phyloP scores from a whole-genome alignment of 345 rosid genomes.

The Tarenaya hassleriana region DNA sequence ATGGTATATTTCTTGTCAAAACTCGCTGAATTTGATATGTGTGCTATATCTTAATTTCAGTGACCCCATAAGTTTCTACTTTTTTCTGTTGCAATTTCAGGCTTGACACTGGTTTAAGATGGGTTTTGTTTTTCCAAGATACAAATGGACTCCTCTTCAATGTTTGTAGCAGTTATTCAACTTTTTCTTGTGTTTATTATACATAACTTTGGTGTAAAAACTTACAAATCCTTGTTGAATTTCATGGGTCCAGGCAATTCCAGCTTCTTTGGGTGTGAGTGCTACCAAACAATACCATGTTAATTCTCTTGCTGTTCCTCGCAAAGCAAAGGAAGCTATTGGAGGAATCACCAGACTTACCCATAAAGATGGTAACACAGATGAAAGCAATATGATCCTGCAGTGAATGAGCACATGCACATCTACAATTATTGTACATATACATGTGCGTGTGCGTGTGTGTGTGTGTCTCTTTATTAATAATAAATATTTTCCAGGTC shows the following conservation, averaged over 20 bases:
- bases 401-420: neutral
- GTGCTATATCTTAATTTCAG: neutral
- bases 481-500: constrained; percentile 44
- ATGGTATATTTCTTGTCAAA: constrained; percentile 40
- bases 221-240: neutral
- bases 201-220: constrained; percentile 10
- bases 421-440: neutral
- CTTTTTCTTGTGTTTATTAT: constrained; percentile 5
- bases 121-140: constrained; percentile 97
- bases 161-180: constrained; percentile 35
- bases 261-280: constrained; percentile 91
- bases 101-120: constrained; percentile 64
- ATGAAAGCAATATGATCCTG: neutral
- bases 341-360: constrained; percentile 93
- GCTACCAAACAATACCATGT: constrained; percentile 76
- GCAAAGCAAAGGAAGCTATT: constrained; percentile 96
- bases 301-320: constrained; percentile 96
- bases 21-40: neutral
- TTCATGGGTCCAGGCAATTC: constrained; percentile 62
- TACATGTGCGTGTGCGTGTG: neutral
- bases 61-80: neutral
- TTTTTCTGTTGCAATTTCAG: constrained; percentile 34
- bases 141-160: constrained; percentile 97
- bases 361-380: constrained; percentile 68
- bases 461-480: neutral